Evolutionary conservation across 345 rosid genomes (phyloP), one percentile per base, ranked within the genome.

Genomic region (Brassica incana): DNA sequence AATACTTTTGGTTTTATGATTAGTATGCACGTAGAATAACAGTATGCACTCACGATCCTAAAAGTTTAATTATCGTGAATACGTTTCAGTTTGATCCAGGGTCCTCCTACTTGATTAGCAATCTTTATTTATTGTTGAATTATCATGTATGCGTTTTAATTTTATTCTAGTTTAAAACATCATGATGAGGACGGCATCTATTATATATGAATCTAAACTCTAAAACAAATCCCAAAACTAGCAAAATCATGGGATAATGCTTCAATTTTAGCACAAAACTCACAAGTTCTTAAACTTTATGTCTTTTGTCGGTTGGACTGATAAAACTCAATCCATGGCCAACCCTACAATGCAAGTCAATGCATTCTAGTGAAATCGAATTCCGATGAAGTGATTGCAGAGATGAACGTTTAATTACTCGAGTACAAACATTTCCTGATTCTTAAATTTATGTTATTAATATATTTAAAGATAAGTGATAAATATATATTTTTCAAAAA

Each of bases 71-170:
- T 65, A 74, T 66, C 33, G 29, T 25, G 38, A 30, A 43, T 32
- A 72, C 8, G 65, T 58, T 38, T 32, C 6, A 56, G 14, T 56
- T 65, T 66, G 52, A 38, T 58, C 36, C 56, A 36, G 68, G 35
- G 66, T 77, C 77, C 52, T 72, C 77, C 23, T 78, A 78, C 72
- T 65, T 66, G 62, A 72, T 59, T 40, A 65, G 2, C 50, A 25
- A 15, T 15, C 54, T 54, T 68, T 25, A 40, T 54, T 65, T 54
- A 23, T 33, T 70, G 65, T 78, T 65, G 35, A 58, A 72, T 40
- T 78, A 5, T 14, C n/a, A 52, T 71, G 23, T 14, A 10, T 77
- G 48, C 27, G 16, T 54, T 71, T 50, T 8, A 59, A 12, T 11
- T 9, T 36, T 16, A 10, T 64, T 71, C 38, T 25, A 52, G 16